Evolutionary conservation across 108 stramenopile species (phyloP).

Genomic region (Seminavis robusta): DNA sequence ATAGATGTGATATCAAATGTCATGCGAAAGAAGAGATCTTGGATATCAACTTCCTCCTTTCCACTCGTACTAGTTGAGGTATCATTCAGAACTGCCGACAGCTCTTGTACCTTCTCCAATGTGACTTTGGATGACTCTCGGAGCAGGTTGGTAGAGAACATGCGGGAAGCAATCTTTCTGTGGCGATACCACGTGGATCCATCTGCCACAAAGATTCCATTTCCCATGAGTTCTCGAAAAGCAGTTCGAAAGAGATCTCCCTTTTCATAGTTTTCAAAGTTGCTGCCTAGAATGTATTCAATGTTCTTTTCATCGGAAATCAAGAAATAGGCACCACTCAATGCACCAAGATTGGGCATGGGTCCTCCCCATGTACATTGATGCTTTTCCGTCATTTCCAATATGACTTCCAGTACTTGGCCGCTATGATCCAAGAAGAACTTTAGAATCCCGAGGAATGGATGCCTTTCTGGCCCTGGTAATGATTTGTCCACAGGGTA

Average conservation of each 20-base stretch:
- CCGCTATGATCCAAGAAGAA: too few relatives aligned
- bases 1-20: slow-evolving; percentile 37
- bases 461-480: too few relatives aligned
- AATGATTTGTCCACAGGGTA: too few relatives aligned
- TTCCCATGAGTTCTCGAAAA: slow-evolving; percentile 26
- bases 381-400: too few relatives aligned
- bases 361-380: slow-evolving; percentile 32
- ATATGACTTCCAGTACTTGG: too few relatives aligned
- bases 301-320: slow-evolving; percentile 13
- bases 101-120: slow-evolving; percentile 9
- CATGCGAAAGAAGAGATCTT: slow-evolving; percentile 31
- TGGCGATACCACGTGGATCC: slow-evolving; percentile 36
- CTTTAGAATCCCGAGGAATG: too few relatives aligned
- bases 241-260: slow-evolving; percentile 4
- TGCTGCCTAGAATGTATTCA: slow-evolving; percentile 29
- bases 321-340: slow-evolving; percentile 4
- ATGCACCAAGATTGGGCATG: slow-evolving; percentile 10
- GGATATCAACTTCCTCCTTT: slow-evolving; percentile 17
- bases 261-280: slow-evolving; percentile 47
- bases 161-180: slow-evolving; percentile 47
- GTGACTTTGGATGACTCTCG: slow-evolving; percentile 4
- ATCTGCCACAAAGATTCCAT: slow-evolving; percentile 53
- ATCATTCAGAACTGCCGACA: neutral
- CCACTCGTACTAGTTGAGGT: neutral
- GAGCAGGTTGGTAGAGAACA: slow-evolving; percentile 20